These are phyloP conservation scores for Escovopsis weberi DNA, from an alignment of 2,329 filamentous ascomycete species.

Conservation along the genomic window DNA sequence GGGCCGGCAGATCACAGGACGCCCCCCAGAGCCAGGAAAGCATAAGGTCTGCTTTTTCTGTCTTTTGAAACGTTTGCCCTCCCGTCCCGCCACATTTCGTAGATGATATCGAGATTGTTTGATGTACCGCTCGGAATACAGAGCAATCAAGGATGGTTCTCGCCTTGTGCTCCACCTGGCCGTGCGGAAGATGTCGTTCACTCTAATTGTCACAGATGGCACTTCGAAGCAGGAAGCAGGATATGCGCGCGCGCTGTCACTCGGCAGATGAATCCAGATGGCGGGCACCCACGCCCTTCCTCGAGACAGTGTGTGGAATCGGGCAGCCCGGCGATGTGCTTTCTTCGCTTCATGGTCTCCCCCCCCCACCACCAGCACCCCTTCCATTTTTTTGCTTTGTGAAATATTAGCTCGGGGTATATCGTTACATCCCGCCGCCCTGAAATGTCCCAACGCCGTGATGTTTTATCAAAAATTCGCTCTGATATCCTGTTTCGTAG, in stretches of 20 bases:
- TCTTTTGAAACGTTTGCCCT: slow-evolving; percentile 12
- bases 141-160: slow-evolving; percentile 59
- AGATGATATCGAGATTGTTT: slow-evolving; percentile 19
- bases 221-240: too few species aligned
- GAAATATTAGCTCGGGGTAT: slow-evolving; percentile 8
- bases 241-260: too few species aligned
- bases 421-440: slow-evolving; percentile 9
- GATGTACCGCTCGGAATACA: slow-evolving; percentile 63
- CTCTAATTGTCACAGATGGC: neutral
- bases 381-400: neutral
- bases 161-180: slow-evolving; percentile 65
- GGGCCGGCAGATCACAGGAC: slow-evolving; percentile 23
- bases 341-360: too few species aligned
- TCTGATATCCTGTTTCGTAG: slow-evolving; percentile 9
- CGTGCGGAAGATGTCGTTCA: slow-evolving; percentile 37
- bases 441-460: slow-evolving; percentile 1
- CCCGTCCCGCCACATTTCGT: slow-evolving; percentile 17
- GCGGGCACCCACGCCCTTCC: too few species aligned
- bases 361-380: too few species aligned
- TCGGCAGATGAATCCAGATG: too few species aligned
- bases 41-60: slow-evolving; percentile 26
- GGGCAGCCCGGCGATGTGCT: too few species aligned
- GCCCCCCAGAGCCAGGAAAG: slow-evolving; percentile 20
- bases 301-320: too few species aligned
- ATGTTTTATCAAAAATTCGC: slow-evolving; percentile 1